Percentiles rank a stretch among this genome's conserved stretches.
Conservation (phyloP, 768 basidiomycete genomes). For the Hypholoma sublateritium region DNA sequence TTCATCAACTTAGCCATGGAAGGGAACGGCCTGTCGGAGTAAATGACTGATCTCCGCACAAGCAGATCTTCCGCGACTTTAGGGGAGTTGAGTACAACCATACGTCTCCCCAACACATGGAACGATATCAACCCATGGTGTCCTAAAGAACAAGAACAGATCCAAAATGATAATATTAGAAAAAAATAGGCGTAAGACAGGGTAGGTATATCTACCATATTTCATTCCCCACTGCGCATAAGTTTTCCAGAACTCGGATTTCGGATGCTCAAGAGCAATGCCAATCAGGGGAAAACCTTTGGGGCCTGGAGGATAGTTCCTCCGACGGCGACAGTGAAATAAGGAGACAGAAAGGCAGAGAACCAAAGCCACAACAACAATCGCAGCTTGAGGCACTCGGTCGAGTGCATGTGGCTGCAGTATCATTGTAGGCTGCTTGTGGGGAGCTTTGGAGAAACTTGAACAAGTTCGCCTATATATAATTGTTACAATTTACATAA, state of each 20-base stretch:
- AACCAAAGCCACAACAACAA: too few relatives aligned
- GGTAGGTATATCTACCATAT: slow-evolving; percentile 6
- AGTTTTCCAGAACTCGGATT: slow-evolving; percentile 13
- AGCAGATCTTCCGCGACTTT: slow-evolving; percentile 43
- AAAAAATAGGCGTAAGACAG: neutral
- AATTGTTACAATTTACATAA: too few relatives aligned
- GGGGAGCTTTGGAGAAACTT: too few relatives aligned
- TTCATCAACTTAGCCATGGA: slow-evolving; percentile 31
- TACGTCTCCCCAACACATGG: slow-evolving; percentile 30
- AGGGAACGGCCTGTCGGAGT: slow-evolving; percentile 44
- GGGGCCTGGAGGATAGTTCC: slow-evolving; percentile 20
- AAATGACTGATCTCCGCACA: slow-evolving; percentile 42
- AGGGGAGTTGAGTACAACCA: slow-evolving; percentile 45
- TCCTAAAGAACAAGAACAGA: neutral
- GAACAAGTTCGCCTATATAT: too few relatives aligned
- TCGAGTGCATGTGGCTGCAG: too few relatives aligned
- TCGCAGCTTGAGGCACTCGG: too few relatives aligned
- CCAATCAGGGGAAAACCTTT: slow-evolving; percentile 16
- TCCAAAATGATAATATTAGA: slow-evolving; percentile 32
- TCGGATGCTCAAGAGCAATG: slow-evolving; percentile 20
- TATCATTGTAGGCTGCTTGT: too few relatives aligned
- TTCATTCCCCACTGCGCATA: slow-evolving; percentile 15
- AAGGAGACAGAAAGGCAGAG: too few relatives aligned
- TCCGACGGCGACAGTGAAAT: neutral
- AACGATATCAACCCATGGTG: slow-evolving; percentile 29